Evolutionary conservation across 2,329 filamentous ascomycete genomes (phyloP), one percentile per base, ranked within the genome.

Genomic region (Lachnellula cervina): DNA sequence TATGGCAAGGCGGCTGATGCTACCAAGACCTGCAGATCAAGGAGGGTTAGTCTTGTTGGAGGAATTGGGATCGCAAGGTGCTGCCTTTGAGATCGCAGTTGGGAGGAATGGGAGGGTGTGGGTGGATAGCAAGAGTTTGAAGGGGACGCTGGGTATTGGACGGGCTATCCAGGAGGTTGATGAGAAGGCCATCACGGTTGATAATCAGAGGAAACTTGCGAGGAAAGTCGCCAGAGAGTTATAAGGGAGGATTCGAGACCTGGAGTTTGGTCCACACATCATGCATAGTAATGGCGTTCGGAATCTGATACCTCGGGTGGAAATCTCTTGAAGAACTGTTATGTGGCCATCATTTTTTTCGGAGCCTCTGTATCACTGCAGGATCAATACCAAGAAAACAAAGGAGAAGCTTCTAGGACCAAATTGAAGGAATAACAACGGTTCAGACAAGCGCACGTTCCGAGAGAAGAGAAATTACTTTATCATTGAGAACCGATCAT

Each of bases 71-170:
- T 71, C 69, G 3, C 85, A 86, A 56, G 93, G 90, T 52, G 73
- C 96, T 14, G 85, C 88, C 19, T 99, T 97, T 70, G 94, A 99
- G 77, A 89, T 95, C 57, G 93, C 93, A 0, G 89, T 96, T 8
- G 94, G 94, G 17, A 83, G 90, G 67, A 99, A 99, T 71, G 94
- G 94, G 42, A 87, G 84, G 70, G 82, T 97, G 21, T 97, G 94
- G 91, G 88, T 97, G 14, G 86, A 93, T 68, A 91, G 88, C 62
- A 88, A 87, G 28, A 87, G 78, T 59, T 75, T 87, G 38, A 87
- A 81, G 73, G 85, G 84, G 34, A 86, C 91, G 7, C 76, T 96
- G 59, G 80, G 84, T 0, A 88, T 97, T 54, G 93, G 92, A 1
- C 83, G 83, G 63, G 89, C 90, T 44, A 76, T 99, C 48, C 80